Base-by-base conservation (phyloP, 1,284 basidiomycete species). In the Naganishia cerealis region DNA sequence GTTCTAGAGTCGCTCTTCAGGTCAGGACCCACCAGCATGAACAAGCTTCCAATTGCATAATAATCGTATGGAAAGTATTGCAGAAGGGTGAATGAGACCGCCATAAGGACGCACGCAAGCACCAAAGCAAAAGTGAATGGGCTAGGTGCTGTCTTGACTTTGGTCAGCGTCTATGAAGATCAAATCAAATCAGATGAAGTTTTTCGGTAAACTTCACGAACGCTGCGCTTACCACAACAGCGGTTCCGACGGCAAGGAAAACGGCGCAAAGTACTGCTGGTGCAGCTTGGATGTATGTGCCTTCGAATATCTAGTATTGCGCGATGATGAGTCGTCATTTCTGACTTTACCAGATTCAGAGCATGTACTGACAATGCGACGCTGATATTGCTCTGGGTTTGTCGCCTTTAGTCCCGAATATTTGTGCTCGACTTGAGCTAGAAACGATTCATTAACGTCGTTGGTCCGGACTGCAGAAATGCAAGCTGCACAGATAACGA, bases 41-140 rank as follows among this genome's bases (percentile, higher is more conserved):
- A 77, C 9, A 78, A 67, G 21, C 66, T 67, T 18, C 58, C 66
- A 36, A 67, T 38, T n/a, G 54, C 50, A 55, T 62, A 69, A 24
- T 65, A 69, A 24, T 62, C 42, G 21, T 65, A 69, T 7, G 67
- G 67, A 55, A 69, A 69, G 38, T 65, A 57, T 13, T 69, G 67
- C 56, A 69, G 42, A 21, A 69, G 54, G 29, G 67, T 69, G 43
- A 69, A 55, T 7, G 62, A 69, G 1, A 80, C 73, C 57, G 79
- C 78, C 43, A 78, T 72, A 7, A 80, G 71, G 21, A 81, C 75
- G 50, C 78, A 79, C 1, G 74, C 73, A 7, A 81, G 67, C 6
- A 81, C 80, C 10, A 79, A 61, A 0, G 79, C 75, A 63, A 80
- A 77, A 0, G 79, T 80, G 10, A 76, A 76, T 0, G 80, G 78